These are phyloP conservation scores for Colletotrichum incanum DNA, from an alignment of 2,329 filamentous ascomycete genomes.

Conservation along the genomic window DNA sequence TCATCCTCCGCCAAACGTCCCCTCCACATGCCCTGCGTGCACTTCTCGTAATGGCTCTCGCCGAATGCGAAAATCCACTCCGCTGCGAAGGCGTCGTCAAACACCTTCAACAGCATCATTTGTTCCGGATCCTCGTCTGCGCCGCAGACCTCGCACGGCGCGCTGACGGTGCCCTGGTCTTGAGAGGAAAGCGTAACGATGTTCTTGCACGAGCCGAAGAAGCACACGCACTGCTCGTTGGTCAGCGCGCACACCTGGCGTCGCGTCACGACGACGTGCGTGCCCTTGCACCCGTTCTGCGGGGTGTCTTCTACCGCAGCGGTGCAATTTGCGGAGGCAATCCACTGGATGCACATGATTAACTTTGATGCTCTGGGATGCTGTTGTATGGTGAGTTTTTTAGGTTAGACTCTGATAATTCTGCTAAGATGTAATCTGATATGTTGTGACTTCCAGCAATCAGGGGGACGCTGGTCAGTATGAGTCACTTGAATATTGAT, in stretches of 20 bases:
- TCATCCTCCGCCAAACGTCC: constrained; percentile 1
- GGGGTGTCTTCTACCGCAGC: neutral
- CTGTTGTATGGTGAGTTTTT: neutral
- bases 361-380: neutral
- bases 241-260: constrained; percentile 23
- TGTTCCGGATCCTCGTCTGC: constrained; percentile 27
- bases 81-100: constrained; percentile 21
- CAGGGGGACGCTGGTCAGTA: neutral
- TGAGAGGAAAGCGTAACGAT: constrained; percentile 11
- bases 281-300: constrained; percentile 19
- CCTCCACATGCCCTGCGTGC: constrained; percentile 31
- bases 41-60: constrained; percentile 7
- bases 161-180: constrained; percentile 12
- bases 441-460: neutral
- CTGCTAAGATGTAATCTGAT: constrained; percentile 7
- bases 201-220: constrained; percentile 36
- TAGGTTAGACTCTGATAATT: neutral
- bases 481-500: neutral
- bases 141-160: constrained; percentile 28
- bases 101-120: constrained; percentile 20
- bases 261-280: constrained; percentile 28
- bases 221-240: constrained; percentile 21
- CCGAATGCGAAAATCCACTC: constrained; percentile 28
- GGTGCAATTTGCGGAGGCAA: constrained; percentile 30
- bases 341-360: constrained; percentile 41